Evolutionary conservation across 352 stramenopile genomes (phyloP).

Genomic region (Phytophthora uliginosa): DNA sequence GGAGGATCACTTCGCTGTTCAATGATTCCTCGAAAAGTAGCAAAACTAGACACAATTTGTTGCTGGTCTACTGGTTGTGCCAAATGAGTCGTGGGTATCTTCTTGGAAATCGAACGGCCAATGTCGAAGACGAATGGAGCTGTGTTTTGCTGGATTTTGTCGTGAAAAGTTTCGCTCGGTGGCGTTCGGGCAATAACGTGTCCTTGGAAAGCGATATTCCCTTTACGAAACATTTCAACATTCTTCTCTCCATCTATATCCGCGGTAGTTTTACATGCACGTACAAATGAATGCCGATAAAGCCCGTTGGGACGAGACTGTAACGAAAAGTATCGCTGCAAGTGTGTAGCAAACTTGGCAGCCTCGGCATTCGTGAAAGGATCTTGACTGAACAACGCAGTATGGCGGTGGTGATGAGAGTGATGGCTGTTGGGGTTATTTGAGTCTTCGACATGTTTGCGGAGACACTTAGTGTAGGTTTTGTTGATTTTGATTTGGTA

Average conservation of each 20-base stretch:
- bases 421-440: constrained; percentile 9
- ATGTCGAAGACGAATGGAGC: constrained; percentile 46
- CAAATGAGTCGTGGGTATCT: background rate
- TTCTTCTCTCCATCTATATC: background rate
- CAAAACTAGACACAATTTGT: constrained; percentile 42
- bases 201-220: constrained; percentile 66
- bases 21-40: constrained; percentile 41
- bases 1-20: constrained; percentile 23
- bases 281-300: constrained; percentile 64
- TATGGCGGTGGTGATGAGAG: constrained; percentile 27
- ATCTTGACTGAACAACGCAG: constrained; percentile 40
- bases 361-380: constrained; percentile 28
- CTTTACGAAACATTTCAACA: constrained; percentile 48
- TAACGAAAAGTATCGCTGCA: constrained; percentile 46
- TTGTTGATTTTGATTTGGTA: constrained; percentile 1
- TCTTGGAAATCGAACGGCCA: background rate
- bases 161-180: constrained; percentile 34
- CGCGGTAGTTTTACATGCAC: background rate
- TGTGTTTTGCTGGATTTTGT: constrained; percentile 38
- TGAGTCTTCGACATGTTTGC: constrained; percentile 11
- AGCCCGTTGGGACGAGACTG: constrained; percentile 47
- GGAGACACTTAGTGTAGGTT: constrained; percentile 6
- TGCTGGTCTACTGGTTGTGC: background rate
- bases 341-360: constrained; percentile 9
- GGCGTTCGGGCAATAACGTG: constrained; percentile 33